Base-by-base conservation (phyloP, 768 basidiomycete species). In the Russula lepida region DNA sequence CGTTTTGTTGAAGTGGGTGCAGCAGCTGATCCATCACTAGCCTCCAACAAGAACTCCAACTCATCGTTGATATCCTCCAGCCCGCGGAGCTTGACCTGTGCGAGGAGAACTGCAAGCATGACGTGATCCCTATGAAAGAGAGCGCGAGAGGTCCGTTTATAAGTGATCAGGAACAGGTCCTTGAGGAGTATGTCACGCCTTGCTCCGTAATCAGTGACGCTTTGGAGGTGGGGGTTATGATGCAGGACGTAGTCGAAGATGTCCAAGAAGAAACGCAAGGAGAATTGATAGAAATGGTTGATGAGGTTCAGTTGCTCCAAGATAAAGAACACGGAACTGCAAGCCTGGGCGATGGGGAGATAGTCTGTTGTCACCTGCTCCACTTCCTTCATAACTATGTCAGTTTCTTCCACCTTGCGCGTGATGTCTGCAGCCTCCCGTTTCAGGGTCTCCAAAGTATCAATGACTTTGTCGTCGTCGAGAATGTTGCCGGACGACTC, bases 251-350 rank as follows among this genome's bases (percentile, higher is more conserved):
- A 92, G 75, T 98, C 92, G 75, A 99, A 99, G 69, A 98, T 95
- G 71, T 97, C 95, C 61, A 98, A 82, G 88, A 99, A 99, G 81
- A 95, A 98, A 30, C 80, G 87, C 49, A 99, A 81, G 2, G 97
- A 98, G 79, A 99, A 99, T 72, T 98, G 92, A 70, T 99, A 99
- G 78, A 98, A 98, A 74, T 97, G 95, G 70, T 95, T 92, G 76
- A 98, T 83, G 56, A 88, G 80, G 71, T 92, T 88, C 53, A 98
- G 81, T 69, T 98, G 94, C 69, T 98, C 95, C 68, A 99, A 78
- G 60, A 95, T 89, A 76, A 99, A 99, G 83, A 92, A 99, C 46
- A 98, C 86, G 1, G 92, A 85, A 71, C 94, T 95, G 80, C 95
- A 97, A 4, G 94, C 93, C 69, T 94, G 92, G 0, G 97, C 95